Conservation (phyloP, 176 grass and related monocot genomes). For the Typha latifolia region DNA sequence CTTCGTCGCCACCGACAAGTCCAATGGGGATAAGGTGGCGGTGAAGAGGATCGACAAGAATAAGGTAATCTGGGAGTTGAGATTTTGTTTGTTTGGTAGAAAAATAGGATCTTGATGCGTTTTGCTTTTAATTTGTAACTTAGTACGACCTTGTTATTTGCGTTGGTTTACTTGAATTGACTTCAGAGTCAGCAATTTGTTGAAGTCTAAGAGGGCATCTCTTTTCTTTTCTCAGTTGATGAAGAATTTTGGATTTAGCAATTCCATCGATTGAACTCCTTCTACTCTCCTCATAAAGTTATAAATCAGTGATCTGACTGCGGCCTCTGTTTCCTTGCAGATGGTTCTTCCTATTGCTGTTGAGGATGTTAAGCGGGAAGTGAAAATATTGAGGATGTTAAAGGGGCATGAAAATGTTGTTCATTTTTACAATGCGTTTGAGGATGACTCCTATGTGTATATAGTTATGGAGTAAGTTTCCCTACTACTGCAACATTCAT, state of each 20-base stretch:
- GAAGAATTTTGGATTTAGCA: background rate
- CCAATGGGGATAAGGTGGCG: conserved; percentile 47
- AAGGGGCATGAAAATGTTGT: conserved; percentile 89
- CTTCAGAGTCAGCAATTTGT: no score
- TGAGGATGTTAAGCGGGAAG: conserved; percentile 91
- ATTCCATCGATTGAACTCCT: background rate
- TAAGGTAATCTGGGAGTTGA: conserved; percentile 38
- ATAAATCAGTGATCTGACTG: background rate
- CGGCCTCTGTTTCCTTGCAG: conserved; percentile 31
- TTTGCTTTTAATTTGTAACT: no score
- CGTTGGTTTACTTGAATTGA: no score
- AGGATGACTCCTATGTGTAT: conserved; percentile 76
- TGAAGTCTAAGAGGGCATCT: background rate
- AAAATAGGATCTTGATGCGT: no score
- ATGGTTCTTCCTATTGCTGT: conserved; percentile 84
- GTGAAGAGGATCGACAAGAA: conserved; percentile 94
- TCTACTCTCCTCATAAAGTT: background rate
- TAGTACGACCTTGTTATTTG: no score
- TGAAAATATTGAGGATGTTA: conserved; percentile 83
- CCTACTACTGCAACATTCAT: conserved; percentile 1
- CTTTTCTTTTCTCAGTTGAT: background rate
- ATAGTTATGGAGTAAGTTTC: conserved; percentile 98
- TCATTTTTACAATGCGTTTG: conserved; percentile 81
- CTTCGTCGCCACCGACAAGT: conserved; percentile 58
- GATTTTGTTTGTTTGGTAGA: background rate